Evolutionary conservation across 2,329 filamentous ascomycete species (phyloP).

Genomic region (Metarhizium sp.): DNA sequence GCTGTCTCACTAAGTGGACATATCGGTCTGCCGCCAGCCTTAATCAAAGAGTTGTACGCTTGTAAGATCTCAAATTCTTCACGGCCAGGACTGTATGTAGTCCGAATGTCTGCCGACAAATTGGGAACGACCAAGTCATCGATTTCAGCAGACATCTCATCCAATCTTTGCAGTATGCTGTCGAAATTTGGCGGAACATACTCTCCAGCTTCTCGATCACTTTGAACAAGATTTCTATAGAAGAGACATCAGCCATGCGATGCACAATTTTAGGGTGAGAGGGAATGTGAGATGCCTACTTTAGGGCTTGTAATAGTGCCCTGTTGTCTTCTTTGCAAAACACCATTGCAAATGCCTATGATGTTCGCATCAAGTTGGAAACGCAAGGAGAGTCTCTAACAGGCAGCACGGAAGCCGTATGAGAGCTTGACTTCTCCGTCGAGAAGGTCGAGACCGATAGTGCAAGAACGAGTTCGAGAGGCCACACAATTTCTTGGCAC

Average conservation of each 20-base stretch:
- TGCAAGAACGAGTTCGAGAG: background rate
- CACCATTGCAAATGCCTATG: background rate
- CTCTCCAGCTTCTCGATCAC: constrained; percentile 5
- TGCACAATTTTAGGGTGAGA: background rate
- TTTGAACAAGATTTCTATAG: background rate
- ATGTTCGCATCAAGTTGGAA: background rate
- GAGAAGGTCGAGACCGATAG: background rate
- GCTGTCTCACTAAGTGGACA: constrained; percentile 1
- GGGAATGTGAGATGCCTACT: constrained; percentile 1
- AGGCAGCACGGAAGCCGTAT: background rate
- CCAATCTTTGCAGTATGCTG: constrained; percentile 3
- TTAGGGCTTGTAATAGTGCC: constrained; percentile 4
- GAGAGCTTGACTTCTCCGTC: background rate
- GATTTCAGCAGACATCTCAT: constrained; percentile 6
- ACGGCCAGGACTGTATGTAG: constrained; percentile 2
- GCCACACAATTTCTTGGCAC: background rate
- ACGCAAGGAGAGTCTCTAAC: background rate
- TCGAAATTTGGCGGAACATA: constrained; percentile 4
- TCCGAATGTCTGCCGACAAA: background rate
- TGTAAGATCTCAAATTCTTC: constrained; percentile 5
- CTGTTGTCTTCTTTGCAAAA: constrained; percentile 4
- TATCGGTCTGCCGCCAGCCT: constrained; percentile 2
- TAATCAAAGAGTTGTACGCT: constrained; percentile 3
- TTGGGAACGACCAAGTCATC: background rate
- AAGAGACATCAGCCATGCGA: background rate